phyloP scores from a whole-genome alignment of 208 protist genomes.

The Ichthyophonus hoferi region DNA sequence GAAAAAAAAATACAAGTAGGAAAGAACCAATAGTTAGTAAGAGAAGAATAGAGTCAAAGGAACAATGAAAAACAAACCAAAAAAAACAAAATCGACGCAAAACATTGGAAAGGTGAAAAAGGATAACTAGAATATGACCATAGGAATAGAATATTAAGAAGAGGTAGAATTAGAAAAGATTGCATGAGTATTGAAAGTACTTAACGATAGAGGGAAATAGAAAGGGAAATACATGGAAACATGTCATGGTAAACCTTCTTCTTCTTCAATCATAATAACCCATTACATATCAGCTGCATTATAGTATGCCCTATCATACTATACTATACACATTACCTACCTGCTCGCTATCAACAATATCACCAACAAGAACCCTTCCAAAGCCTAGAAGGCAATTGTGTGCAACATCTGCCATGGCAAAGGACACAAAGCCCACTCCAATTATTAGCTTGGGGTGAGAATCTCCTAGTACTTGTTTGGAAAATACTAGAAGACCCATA shows the following conservation, averaged over 20 bases:
- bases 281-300: too few relatives aligned
- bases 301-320: too few relatives aligned
- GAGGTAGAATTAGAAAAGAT: too few relatives aligned
- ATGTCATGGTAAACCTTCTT: too few relatives aligned
- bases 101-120: not conserved
- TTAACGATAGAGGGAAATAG: too few relatives aligned
- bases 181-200: too few relatives aligned
- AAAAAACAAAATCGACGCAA: not conserved
- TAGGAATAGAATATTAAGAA: too few relatives aligned
- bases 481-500: not conserved
- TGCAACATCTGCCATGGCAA: not conserved
- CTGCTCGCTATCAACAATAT: not conserved
- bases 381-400: not conserved
- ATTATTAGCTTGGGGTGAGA: not conserved
- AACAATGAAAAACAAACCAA: not conserved
- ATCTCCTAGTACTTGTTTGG: not conserved
- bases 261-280: too few relatives aligned
- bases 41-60: not conserved
- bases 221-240: too few relatives aligned
- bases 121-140: too few relatives aligned
- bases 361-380: not conserved
- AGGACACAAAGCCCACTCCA: not conserved
- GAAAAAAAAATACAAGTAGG: not conserved
- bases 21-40: not conserved
- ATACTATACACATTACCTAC: too few relatives aligned